phyloP scores from a whole-genome alignment of 805 yeast genomes.

The Metschnikowia gelsemii region DNA sequence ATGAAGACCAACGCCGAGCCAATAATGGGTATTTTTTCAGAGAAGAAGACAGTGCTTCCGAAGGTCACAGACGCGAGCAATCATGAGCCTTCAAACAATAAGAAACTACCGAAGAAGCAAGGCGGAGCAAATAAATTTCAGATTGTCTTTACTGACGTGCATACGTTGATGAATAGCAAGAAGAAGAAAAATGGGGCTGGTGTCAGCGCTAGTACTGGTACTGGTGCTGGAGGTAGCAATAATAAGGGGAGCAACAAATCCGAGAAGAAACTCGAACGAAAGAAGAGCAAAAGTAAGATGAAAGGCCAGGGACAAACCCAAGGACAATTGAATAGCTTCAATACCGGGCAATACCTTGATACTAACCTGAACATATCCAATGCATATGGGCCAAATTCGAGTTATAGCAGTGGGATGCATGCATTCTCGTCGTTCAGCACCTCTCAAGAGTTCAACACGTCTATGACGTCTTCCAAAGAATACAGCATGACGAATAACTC shows the following conservation, averaged over 20 bases:
- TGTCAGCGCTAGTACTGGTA: background rate
- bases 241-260: background rate
- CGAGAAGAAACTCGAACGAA: conserved; percentile 1
- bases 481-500: conserved; percentile 28
- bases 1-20: conserved; percentile 26
- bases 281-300: conserved; percentile 5
- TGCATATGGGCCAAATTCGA: background rate
- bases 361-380: background rate
- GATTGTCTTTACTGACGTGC: conserved; percentile 23
- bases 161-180: conserved; percentile 23
- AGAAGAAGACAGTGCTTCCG: conserved; percentile 18
- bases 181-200: conserved; percentile 14
- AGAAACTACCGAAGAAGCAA: conserved; percentile 22
- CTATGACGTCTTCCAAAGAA: conserved; percentile 28
- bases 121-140: conserved; percentile 19
- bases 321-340: background rate
- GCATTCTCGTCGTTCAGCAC: conserved; percentile 8
- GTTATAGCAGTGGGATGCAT: conserved; percentile 4
- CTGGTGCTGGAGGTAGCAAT: too few species aligned
- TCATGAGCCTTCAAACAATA: conserved; percentile 6
- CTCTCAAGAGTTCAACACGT: conserved; percentile 21
- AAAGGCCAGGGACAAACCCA: conserved; percentile 1
- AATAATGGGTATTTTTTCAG: conserved; percentile 40
- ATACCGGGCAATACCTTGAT: background rate
- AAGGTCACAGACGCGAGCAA: conserved; percentile 9